phyloP scores from a whole-genome alignment of 2,329 filamentous ascomycete species.

The Cladosporium sphaerospermum region DNA sequence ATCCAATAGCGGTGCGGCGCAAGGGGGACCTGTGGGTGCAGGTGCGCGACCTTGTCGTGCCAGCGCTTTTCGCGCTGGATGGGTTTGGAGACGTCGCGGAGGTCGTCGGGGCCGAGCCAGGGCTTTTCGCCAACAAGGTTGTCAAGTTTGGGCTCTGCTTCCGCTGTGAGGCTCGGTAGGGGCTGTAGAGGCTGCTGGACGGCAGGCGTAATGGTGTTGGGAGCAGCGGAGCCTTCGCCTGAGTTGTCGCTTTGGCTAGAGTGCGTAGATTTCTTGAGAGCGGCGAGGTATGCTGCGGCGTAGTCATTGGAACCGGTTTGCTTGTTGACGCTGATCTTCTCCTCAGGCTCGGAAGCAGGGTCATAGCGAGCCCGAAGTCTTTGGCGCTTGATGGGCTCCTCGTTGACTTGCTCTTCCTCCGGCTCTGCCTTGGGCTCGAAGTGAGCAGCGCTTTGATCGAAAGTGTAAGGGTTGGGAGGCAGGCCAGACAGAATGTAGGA shows the following conservation, averaged over 20 bases:
- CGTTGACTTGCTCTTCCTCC: not conserved
- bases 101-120: slow-evolving; percentile 14
- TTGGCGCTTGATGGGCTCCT: not conserved
- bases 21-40: slow-evolving; percentile 11
- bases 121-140: not conserved
- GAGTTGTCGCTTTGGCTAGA: not conserved
- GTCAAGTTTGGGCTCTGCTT: not conserved
- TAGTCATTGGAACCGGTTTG: not conserved
- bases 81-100: slow-evolving; percentile 17
- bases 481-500: no score
- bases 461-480: no score
- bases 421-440: no score
- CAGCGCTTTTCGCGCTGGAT: not conserved
- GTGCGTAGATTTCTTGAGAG: not conserved
- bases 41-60: slow-evolving; percentile 15
- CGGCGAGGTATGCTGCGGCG: slow-evolving; percentile 1
- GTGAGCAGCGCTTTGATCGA: no score
- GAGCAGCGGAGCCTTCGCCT: not conserved
- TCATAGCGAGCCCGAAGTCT: not conserved
- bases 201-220: not conserved
- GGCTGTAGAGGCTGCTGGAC: not conserved
- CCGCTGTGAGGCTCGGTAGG: not conserved
- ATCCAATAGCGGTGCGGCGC: slow-evolving; percentile 29
- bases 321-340: not conserved
- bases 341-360: not conserved